Base-by-base conservation (phyloP, 192 early-diverging fungal genomes). In the Backusella australiensis region DNA sequence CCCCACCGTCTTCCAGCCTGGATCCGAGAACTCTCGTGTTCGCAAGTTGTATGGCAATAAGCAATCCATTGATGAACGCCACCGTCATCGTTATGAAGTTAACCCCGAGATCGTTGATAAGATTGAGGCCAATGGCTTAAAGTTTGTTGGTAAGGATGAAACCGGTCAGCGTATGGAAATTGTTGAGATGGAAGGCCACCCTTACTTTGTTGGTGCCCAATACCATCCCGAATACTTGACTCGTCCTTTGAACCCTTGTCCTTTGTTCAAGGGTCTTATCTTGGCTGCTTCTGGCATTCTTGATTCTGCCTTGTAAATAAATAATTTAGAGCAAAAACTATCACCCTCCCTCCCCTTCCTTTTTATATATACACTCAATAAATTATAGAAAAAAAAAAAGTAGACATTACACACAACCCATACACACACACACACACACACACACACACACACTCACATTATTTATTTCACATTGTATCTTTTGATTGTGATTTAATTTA, bases 141-240 rank as follows among this genome's bases (percentile, higher is more conserved):
- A 86, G n/a, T 98, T 98, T 87, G 89, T 98, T 52, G 97, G 96
- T 71, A 89, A 93, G 63, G 97, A 99, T 74, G 95, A 97, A 77
- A 94, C 93, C 49, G 96, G 95, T 41, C 89, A 98, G 83, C 95
- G 98, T 71, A 99, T 99, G 98, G 97, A 98, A 87, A 95, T 99
- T 72, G 75, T 98, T 38, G 98, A 99, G 89, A 71, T 94, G 63
- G 82, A 71, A 14, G 69, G 89, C 73, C 98, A 99, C 80, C 96
- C 97, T 11, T 99, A 91, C 86, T 99, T 92, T 87, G 92, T 99
- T 36, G 98, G 90, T 71, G 90, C 88, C 23, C 98, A 99, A 89
- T 98, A 92, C 82, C 98, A 99, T 75, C 98, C 98, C n/a, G 98
- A 99, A 84, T 97, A 96, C 87, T 87, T 97, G 69, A 98, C 96